Conservation (phyloP, 495 filamentous ascomycete genomes). For the Talaromyces adpressus region DNA sequence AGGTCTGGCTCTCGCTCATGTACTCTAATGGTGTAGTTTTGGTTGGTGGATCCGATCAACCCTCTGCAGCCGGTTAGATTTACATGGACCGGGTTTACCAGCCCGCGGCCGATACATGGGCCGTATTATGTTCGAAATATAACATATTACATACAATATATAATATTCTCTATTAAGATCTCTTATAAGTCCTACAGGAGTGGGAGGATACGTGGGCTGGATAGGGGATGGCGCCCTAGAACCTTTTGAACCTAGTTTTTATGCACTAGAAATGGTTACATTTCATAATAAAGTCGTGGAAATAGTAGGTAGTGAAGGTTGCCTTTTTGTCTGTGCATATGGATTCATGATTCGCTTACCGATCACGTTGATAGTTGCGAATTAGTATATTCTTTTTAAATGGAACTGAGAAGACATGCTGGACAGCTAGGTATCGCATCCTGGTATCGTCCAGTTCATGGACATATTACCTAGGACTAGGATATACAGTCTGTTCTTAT, state of each 20-base stretch:
- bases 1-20: not conserved
- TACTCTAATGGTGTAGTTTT: no score
- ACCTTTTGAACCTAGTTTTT: no score
- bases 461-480: not conserved
- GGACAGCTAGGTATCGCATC: no score
- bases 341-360: no score
- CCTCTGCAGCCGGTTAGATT: not conserved
- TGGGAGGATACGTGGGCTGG: not conserved
- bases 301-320: no score
- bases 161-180: not conserved
- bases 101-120: not conserved
- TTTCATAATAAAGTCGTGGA: no score
- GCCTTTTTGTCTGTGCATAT: no score
- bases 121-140: not conserved
- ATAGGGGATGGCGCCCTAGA: not conserved
- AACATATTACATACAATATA: not conserved
- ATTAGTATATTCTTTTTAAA: no score
- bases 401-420: no score
- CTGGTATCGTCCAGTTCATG: not conserved
- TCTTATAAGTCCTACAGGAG: not conserved
- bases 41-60: not conserved
- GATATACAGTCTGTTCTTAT: not conserved
- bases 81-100: not conserved
- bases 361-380: no score
- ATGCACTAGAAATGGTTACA: no score